Conservation (phyloP, 345 rosid species). For the Ailanthus altissimus region DNA sequence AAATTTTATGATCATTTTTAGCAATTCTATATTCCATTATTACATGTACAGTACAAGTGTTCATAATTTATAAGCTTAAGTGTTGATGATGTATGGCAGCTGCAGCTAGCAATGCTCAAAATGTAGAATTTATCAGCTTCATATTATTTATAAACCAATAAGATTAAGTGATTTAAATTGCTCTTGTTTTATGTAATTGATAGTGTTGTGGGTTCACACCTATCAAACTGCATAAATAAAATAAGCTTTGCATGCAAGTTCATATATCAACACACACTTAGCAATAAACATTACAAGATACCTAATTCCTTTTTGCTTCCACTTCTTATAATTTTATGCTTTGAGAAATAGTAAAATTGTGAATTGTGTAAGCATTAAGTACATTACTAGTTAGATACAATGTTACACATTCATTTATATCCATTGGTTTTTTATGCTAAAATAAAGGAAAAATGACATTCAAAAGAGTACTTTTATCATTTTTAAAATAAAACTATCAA, state of each 20-base stretch:
- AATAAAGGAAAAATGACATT: no score
- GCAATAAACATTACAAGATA: background rate
- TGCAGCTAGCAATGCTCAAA: conserved; percentile 7
- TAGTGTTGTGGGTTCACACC: no score
- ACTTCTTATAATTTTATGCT: conserved; percentile 1
- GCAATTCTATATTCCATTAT: conserved; percentile 16
- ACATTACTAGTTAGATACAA: background rate
- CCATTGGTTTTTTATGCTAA: no score
- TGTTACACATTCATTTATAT: background rate
- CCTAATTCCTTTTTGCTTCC: conserved; percentile 4
- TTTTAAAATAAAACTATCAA: no score
- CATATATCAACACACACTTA: no score
- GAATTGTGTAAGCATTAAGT: background rate
- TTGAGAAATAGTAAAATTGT: background rate
- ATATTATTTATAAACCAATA: no score
- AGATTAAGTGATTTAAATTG: no score
- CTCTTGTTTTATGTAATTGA: no score
- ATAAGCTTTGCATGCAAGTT: no score
- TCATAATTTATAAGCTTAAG: conserved; percentile 19
- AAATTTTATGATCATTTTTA: background rate
- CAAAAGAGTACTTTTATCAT: no score
- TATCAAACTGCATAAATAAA: no score
- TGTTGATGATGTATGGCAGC: conserved; percentile 53
- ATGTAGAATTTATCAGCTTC: background rate
- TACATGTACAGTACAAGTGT: conserved; percentile 2